These are phyloP conservation scores for Hypholoma sublateritium DNA, from an alignment of 768 basidiomycete genomes.

Conservation along the genomic window DNA sequence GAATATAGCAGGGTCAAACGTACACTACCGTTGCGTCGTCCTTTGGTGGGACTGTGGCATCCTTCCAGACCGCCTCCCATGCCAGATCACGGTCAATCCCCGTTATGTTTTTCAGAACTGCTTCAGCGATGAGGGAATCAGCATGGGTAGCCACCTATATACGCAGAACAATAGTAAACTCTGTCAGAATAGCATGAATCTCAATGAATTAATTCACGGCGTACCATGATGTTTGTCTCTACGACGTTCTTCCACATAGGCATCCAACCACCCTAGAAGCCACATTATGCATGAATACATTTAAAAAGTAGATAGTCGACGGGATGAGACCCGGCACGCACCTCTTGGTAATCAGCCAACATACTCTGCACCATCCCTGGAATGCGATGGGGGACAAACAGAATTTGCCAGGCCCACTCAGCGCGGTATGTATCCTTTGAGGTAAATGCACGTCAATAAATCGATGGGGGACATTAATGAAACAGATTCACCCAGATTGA, in stretches of 20 bases:
- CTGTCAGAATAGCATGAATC: not conserved
- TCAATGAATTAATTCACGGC: not conserved
- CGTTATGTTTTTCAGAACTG: constrained; percentile 61
- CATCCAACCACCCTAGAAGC: constrained; percentile 68
- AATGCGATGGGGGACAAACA: constrained; percentile 76
- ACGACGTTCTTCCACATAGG: constrained; percentile 92
- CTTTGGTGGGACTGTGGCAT: constrained; percentile 62
- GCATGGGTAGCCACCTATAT: constrained; percentile 73
- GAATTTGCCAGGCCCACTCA: constrained; percentile 75
- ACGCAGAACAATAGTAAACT: not conserved
- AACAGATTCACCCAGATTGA: constrained; percentile 65
- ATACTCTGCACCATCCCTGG: constrained; percentile 77
- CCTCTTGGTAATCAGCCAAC: constrained; percentile 76
- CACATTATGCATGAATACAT: not conserved
- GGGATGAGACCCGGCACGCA: constrained; percentile 16
- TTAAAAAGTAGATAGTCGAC: no score
- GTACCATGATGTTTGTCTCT: constrained; percentile 85
- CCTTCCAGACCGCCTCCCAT: constrained; percentile 75
- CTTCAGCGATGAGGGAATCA: constrained; percentile 75
- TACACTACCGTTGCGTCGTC: constrained; percentile 54
- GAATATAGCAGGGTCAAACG: constrained; percentile 16
- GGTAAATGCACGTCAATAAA: not conserved
- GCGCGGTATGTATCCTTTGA: constrained; percentile 76
- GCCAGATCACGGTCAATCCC: constrained; percentile 65
- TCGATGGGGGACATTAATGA: not conserved